Evolutionary conservation across 2,329 filamentous ascomycete genomes (phyloP).

Genomic region (Fusarium miscanthi): DNA sequence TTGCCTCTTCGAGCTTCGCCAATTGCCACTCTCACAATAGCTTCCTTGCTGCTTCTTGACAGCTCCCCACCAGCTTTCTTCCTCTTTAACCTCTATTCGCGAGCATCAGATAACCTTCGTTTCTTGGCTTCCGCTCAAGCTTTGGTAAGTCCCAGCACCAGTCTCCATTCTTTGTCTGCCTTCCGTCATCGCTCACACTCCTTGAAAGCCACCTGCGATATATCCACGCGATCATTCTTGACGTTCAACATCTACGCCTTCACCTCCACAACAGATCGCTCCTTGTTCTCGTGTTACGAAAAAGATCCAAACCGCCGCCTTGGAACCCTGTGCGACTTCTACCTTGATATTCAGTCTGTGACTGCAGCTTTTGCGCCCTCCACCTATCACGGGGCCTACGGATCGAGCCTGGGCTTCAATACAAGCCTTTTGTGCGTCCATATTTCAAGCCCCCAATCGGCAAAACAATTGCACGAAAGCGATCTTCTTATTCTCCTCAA

Average conservation of each 20-base stretch:
- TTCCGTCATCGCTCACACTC: conserved; percentile 42
- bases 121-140: conserved; percentile 34
- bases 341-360: conserved; percentile 28
- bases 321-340: conserved; percentile 40
- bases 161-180: conserved; percentile 36
- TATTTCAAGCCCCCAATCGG: background rate
- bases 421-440: conserved; percentile 11
- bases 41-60: conserved; percentile 26
- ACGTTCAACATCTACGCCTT: conserved; percentile 32
- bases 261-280: conserved; percentile 33
- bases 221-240: conserved; percentile 38
- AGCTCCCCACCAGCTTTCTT: conserved; percentile 28
- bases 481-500: conserved; percentile 10
- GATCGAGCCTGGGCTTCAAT: conserved; percentile 16
- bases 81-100: conserved; percentile 22
- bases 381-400: conserved; percentile 12
- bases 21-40: conserved; percentile 34
- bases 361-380: conserved; percentile 23
- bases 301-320: conserved; percentile 30
- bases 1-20: conserved; percentile 30
- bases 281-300: conserved; percentile 39
- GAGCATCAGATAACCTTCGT: conserved; percentile 17
- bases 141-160: conserved; percentile 42
- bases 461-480: conserved; percentile 19
- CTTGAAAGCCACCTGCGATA: conserved; percentile 25